Base-by-base conservation (phyloP, 768 basidiomycete species). In the Trametes coccinea region DNA sequence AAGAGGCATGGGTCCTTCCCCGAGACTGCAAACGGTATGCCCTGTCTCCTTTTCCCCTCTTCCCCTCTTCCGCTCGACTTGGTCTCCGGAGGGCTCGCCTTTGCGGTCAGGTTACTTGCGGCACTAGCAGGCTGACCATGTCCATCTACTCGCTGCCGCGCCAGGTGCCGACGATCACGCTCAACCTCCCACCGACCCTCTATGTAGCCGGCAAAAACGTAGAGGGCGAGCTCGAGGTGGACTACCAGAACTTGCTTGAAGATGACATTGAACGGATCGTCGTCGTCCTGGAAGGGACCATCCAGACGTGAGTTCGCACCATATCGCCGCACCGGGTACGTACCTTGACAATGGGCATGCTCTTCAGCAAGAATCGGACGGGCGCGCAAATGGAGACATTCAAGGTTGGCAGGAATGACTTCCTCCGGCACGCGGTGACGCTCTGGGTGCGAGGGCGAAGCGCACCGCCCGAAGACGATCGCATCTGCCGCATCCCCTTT, bases 231-330 rank as follows among this genome's bases (percentile, higher is more conserved):
- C 55, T 67, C 40, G 53, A 61, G 43, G 56, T 70, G 31, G 54
- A 70, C 51, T 66, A 66, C 56, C 49, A 60, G 34, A 40, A 47
- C 16, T 27, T 63, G 40, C 45, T 58, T 13, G 57, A 61, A 2
- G 62, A 63, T 34, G 48, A 66, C 17, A 44, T 70, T 31, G 67
- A 68, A 41, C 56, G 67, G 44, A 60, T 70, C n/a, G 59, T 61
- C 46, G 49, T 70, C 30, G 67, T 67, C 39, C 51, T 70, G 5
- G 61, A 61, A 22, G 69, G 65, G 3, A 58, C 63, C 16, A 59
- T 70, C 46, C 37, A 49, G 4, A 70, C 69, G 69, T 70, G 56
- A 56, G 67, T 60, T 37, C 22, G 31, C 5, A 29, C 5, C 41
- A 2, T 4, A 16, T 17, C 11, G 53, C 17, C 7, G 37, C 14